These are phyloP conservation scores for Solanum dulcamara DNA, from an alignment of 257 asterid species.

Conservation along the genomic window DNA sequence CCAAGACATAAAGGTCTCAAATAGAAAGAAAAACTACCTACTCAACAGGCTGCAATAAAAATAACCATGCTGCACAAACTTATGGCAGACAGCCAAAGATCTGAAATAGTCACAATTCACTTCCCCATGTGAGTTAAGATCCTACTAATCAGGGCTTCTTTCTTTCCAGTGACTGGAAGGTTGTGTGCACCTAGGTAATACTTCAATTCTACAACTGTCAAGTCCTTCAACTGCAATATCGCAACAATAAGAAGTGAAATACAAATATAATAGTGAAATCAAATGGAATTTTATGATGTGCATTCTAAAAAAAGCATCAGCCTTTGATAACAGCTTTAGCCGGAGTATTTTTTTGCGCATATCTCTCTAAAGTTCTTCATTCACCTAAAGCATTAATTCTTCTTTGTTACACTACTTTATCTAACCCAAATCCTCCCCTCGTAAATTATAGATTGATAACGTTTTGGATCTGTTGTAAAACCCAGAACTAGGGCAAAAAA, in stretches of 20 bases:
- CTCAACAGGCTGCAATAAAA: background rate
- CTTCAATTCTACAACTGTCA: constrained; percentile 71
- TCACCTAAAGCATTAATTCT: background rate
- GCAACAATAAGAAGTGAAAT: background rate
- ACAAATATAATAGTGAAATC: background rate
- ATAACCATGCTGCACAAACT: background rate
- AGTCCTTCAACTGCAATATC: constrained; percentile 68
- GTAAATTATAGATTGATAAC: background rate
- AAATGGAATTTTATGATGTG: background rate
- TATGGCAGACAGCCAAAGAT: background rate
- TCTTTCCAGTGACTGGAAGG: constrained; percentile 61
- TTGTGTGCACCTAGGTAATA: constrained; percentile 46
- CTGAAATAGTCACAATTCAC: constrained; percentile 9
- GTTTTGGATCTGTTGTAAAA: background rate
- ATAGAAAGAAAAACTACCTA: background rate
- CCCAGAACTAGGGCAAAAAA: background rate
- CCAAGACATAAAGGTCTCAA: background rate
- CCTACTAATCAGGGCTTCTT: constrained; percentile 66
- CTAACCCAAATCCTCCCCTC: background rate
- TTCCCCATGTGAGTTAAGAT: constrained; percentile 81
- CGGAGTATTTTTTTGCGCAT: background rate
- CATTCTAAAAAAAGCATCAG: background rate
- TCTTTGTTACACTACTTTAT: background rate
- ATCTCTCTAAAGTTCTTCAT: background rate
- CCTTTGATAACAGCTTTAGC: background rate